Evolutionary conservation across 371 early-diverging fungal genomes (phyloP), one percentile per base, ranked within the genome.

Genomic region (Lichtheimia hyalospora): DNA sequence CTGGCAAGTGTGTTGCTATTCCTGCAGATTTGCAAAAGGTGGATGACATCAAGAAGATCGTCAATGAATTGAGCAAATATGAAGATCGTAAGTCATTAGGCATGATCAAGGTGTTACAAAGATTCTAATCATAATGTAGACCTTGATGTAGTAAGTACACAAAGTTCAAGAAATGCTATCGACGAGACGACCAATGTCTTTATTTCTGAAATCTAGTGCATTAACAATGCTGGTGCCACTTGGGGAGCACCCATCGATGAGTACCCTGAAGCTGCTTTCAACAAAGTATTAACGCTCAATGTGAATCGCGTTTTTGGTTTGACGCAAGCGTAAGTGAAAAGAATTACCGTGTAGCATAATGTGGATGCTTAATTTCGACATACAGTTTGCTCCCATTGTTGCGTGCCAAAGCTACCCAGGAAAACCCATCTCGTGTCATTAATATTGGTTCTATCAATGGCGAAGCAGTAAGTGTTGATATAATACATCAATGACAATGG

Each of bases 201-300:
- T 10, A 5, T 5, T 34, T 34, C 34, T 34, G 5, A 8, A 34
- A 8, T 25, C 25, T 34, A 34, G 34, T 10, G 6, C 34, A 79
- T 96, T 39, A 95, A 96, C 71, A 95, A 95, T 68, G 84, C 91
- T n/a, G 92, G 92, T 6, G 92, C 91, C 41, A 91, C 84, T n/a
- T 91, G 90, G 89, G 88, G 83, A 40, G 84, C 79, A 13, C 66
- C 81, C 12, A 49, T 90, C 3, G 87, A 81, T 43, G 59, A 61
- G 27, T 92, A 90, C 58, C 88, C 91, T 1, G 89, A 90, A 50
- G 61, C 58, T 1, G 91, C 90, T 13, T 92, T 87, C 63, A 72
- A 84, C 66, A 93, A 93, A 68, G 83, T 93, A 44, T 84, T 97
- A 84, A 92, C 89, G 49, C 78, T 97, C 50, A 96, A 97, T 68